Evolutionary conservation across 331 rosid genomes (phyloP).

Genomic region (Cydonia oblonga): DNA sequence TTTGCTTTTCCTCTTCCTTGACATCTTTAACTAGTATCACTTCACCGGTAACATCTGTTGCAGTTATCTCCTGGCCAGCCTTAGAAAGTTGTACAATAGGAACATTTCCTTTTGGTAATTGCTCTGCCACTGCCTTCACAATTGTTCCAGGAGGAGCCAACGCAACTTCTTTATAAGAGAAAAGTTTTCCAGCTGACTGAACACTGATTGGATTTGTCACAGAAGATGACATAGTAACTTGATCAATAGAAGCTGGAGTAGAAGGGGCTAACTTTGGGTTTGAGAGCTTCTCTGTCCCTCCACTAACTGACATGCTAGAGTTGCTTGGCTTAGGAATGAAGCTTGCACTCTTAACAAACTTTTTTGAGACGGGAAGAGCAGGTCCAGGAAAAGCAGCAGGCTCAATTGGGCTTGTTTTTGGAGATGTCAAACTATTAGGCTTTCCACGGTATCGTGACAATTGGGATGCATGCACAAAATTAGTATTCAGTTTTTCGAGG

Average conservation of each 20-base stretch:
- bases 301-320: conserved; percentile 21
- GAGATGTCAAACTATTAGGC: conserved; percentile 48
- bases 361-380: conserved; percentile 43
- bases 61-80: conserved; percentile 23
- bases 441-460: conserved; percentile 61
- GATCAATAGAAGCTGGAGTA: conserved; percentile 51
- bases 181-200: conserved; percentile 69
- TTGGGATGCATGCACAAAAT: conserved; percentile 58
- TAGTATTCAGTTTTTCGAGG: conserved; percentile 74
- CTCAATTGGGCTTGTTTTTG: conserved; percentile 47
- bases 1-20: conserved; percentile 23
- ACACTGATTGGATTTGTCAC: conserved; percentile 37
- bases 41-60: conserved; percentile 28
- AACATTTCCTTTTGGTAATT: conserved; percentile 43
- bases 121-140: conserved; percentile 82
- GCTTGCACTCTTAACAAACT: conserved; percentile 62
- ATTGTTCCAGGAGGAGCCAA: conserved; percentile 96
- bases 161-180: conserved; percentile 97
- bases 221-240: conserved; percentile 42
- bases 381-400: conserved; percentile 35
- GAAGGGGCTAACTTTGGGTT: conserved; percentile 66
- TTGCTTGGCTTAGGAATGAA: conserved; percentile 61
- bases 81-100: conserved; percentile 28
- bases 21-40: conserved; percentile 21
- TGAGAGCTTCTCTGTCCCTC: conserved; percentile 37